Percentiles rank a stretch among this genome's conserved stretches.
phyloP scores from a whole-genome alignment of 768 basidiomycete species.

The Xerocomus brunneocitrinus region DNA sequence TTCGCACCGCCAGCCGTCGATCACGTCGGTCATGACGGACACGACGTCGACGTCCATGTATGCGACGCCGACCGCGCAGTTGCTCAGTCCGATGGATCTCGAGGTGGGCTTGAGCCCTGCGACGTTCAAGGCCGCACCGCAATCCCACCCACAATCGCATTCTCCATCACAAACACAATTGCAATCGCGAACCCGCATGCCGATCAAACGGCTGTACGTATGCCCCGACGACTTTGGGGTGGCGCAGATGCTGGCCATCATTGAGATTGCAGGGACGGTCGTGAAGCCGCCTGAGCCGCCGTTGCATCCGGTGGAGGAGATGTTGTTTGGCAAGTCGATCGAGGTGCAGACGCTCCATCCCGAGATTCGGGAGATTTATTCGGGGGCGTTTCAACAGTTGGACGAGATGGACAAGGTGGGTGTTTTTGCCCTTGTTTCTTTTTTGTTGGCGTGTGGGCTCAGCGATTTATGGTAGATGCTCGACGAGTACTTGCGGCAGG shows the following conservation, averaged over 20 bases:
- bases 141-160: neutral
- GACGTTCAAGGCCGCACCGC: constrained; percentile 25
- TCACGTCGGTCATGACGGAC: constrained; percentile 72
- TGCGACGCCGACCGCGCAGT: constrained; percentile 38
- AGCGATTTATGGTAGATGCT: constrained; percentile 15
- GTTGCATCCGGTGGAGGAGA: constrained; percentile 65
- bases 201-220: constrained; percentile 43
- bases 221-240: constrained; percentile 86
- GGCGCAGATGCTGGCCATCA: constrained; percentile 80
- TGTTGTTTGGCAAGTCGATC: constrained; percentile 65
- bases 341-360: constrained; percentile 67
- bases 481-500: constrained; percentile 30
- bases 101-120: constrained; percentile 4
- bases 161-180: neutral
- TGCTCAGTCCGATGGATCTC: constrained; percentile 21
- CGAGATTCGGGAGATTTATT: constrained; percentile 65
- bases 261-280: constrained; percentile 57
- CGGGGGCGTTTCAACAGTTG: constrained; percentile 62
- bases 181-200: constrained; percentile 1
- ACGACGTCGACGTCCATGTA: constrained; percentile 40
- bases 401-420: constrained; percentile 78
- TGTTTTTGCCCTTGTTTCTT: neutral
- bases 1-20: constrained; percentile 58
- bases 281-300: constrained; percentile 33
- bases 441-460: neutral